phyloP scores from a whole-genome alignment of 257 asterid genomes.

The Solanum bulbocastanum region DNA sequence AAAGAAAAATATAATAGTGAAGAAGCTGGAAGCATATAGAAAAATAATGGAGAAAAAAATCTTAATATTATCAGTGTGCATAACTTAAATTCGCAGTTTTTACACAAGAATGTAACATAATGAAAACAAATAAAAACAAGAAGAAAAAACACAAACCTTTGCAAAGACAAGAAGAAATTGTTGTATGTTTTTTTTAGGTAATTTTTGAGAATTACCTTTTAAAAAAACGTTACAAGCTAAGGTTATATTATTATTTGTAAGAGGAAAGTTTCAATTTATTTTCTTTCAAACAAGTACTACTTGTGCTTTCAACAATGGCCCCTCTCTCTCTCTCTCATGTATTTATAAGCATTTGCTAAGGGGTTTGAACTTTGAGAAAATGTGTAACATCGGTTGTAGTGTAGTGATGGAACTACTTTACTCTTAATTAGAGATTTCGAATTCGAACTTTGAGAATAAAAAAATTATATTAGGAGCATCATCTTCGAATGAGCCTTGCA shows the following conservation, averaged over 20 bases:
- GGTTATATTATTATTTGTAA: neutral
- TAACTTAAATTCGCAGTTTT: neutral
- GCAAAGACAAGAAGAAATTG: neutral
- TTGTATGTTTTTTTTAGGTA: neutral
- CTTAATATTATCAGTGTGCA: neutral
- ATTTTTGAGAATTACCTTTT: neutral
- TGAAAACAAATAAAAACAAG: neutral
- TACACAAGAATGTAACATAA: neutral
- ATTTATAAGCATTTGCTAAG: neutral
- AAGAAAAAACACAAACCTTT: neutral
- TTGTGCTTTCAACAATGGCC: neutral
- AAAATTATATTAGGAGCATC: rapidly evolving
- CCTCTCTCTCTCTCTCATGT: neutral
- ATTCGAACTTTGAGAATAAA: rapidly evolving
- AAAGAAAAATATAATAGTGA: neutral
- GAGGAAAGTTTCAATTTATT: neutral
- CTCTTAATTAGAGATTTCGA: no score
- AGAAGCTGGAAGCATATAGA: neutral
- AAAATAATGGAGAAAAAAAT: neutral
- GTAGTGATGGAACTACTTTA: rapidly evolving
- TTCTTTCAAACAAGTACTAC: neutral
- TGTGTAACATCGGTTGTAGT: no score
- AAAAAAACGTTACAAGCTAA: neutral
- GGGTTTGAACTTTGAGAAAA: neutral
- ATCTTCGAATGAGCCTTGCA: rapidly evolving